Evolutionary conservation across 306 rosid species (phyloP).

Genomic region (Cyclanthera cordifolia): DNA sequence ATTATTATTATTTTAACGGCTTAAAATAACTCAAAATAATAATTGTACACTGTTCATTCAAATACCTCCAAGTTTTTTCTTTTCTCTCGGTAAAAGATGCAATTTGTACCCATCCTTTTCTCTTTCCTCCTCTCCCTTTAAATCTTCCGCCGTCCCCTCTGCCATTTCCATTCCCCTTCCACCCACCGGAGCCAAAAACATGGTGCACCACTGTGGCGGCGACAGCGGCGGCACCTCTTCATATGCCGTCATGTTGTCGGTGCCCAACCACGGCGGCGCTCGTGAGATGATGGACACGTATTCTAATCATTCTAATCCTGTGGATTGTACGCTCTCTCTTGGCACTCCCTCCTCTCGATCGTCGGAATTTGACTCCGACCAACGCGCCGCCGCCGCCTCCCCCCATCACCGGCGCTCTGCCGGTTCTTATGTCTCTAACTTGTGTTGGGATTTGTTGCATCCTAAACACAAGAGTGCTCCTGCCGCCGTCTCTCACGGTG

Average conservation of each 20-base stretch:
- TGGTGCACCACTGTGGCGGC: conserved; percentile 54
- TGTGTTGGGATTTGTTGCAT: conserved; percentile 75
- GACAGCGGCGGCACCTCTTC: conserved; percentile 52
- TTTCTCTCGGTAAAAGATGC: conserved; percentile 31
- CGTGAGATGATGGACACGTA: not conserved
- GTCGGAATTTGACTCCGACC: conserved; percentile 12
- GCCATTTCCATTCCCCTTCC: conserved; percentile 12
- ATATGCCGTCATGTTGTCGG: conserved; percentile 50
- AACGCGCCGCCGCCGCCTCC: conserved; percentile 3
- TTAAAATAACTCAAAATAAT: no score
- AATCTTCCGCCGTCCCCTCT: not conserved
- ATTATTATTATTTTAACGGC: no score
- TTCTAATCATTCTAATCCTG: conserved; percentile 34
- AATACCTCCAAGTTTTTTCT: not conserved
- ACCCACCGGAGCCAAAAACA: not conserved
- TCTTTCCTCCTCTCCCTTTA: not conserved
- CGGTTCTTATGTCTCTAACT: conserved; percentile 30
- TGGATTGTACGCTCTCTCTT: conserved; percentile 86
- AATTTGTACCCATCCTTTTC: conserved; percentile 14
- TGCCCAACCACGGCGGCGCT: conserved; percentile 37
- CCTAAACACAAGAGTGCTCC: conserved; percentile 32
- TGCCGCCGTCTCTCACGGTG: not conserved
- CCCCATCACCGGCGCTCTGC: conserved; percentile 21
- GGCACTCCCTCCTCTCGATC: conserved; percentile 81
- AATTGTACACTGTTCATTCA: no score